A percentile compares a stretch with the other conserved stretches of the same genome.
Evolutionary conservation across 805 yeast species (phyloP).

Genomic region (Hanseniaspora taiwanica): DNA sequence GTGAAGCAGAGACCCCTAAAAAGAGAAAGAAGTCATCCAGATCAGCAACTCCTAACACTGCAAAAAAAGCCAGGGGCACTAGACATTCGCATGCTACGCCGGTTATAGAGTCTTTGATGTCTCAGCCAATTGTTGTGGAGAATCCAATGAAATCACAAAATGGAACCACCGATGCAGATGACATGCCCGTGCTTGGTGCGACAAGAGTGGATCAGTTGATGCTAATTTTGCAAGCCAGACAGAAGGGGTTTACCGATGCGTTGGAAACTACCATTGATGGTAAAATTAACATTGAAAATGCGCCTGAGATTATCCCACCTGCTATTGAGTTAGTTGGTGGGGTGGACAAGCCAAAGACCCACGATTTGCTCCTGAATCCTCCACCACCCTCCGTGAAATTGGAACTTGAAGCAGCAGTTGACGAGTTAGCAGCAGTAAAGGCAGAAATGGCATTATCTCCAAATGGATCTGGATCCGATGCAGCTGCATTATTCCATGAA

Average conservation of each 20-base stretch:
- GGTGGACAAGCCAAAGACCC: constrained; percentile 46
- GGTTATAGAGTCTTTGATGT: constrained; percentile 1
- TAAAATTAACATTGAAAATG: constrained; percentile 39
- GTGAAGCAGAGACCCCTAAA: not conserved
- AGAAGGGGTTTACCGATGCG: constrained; percentile 54
- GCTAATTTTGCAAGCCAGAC: constrained; percentile 83
- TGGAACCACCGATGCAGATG: constrained; percentile 31
- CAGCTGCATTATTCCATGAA: no score
- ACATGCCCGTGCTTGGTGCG: constrained; percentile 64
- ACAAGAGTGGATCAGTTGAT: constrained; percentile 84
- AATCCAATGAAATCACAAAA: constrained; percentile 3
- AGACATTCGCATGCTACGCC: not conserved
- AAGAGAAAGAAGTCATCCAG: not conserved
- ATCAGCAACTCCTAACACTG: not conserved
- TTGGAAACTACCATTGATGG: constrained; percentile 62
- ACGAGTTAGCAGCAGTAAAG: not conserved
- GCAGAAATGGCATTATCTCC: not conserved
- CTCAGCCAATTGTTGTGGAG: constrained; percentile 5
- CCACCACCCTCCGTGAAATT: no score
- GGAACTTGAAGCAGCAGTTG: not conserved
- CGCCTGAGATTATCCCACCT: constrained; percentile 38
- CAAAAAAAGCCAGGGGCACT: not conserved
- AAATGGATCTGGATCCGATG: not conserved
- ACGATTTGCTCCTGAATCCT: constrained; percentile 7
- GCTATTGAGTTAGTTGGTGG: constrained; percentile 66